Base-by-base conservation (phyloP, 1,284 basidiomycete species). In the Phenoliferia sp. region DNA sequence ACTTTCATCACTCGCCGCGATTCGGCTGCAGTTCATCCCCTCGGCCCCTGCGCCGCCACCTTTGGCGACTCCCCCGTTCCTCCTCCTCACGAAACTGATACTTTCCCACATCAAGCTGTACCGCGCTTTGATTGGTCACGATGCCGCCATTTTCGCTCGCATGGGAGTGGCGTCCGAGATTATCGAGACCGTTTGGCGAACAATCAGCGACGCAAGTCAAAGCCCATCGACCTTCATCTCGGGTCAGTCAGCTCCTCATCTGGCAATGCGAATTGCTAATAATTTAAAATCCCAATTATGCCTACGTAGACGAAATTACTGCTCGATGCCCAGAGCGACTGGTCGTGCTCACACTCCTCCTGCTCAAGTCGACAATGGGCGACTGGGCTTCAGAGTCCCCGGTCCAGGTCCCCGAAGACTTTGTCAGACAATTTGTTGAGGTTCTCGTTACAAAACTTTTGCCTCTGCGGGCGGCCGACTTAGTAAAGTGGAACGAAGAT, bases 401-500 rank as follows among this genome's bases (percentile, higher is more conserved):
- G 16, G 28, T 73, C 22, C 28, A 61, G n/a, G 36, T 71, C 63
- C 60, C 71, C 5, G 32, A 19, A n/a, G 57, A 33, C 0, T 73
- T 74, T 44, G 61, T 64, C 2, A 17, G 35, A 22, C 32, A 55
- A 3, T 61, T 69, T 2, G 59, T 59, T 2, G 50, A 66, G 17
- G 28, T 69, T 3, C 62, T 77, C 29, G 64, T 76, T 12, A 62
- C 55, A 16, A 57, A 64, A 17, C 33, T 75, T 12, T 26, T 77
- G 15, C 71, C 73, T 19, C 52, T 77, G 31, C 56, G 68, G 5
- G 39, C 67, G 31, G 61, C 63, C 1, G 76, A 76, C 56, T 44
- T 77, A 17, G 68, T 69, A 33, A 67, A 69, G 35, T 77, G 75
- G 75, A 34, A 60, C 9, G 69, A 69, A 3, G 76, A 77, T 34